phyloP scores from a whole-genome alignment of 2,329 filamentous ascomycete genomes.

The Paradendryphiella salina region DNA sequence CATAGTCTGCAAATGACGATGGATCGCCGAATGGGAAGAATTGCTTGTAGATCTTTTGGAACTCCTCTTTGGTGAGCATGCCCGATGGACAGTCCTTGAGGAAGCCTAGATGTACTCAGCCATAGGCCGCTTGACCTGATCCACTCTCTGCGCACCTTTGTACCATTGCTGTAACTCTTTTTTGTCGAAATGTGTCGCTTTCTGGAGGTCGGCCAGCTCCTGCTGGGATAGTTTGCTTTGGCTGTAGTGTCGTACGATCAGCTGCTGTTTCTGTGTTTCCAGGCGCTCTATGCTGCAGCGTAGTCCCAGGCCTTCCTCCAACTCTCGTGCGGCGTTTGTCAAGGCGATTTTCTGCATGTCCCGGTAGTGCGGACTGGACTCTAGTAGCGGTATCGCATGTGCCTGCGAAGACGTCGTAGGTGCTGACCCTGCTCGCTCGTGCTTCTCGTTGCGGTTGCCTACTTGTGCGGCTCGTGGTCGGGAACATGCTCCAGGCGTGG shows the following conservation, averaged over 20 bases:
- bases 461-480: slow-evolving; percentile 13
- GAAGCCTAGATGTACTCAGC: slow-evolving; percentile 67
- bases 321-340: slow-evolving; percentile 28
- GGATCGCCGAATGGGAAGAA: slow-evolving; percentile 99
- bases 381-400: slow-evolving; percentile 30
- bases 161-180: slow-evolving; percentile 99
- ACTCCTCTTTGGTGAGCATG: slow-evolving; percentile 96
- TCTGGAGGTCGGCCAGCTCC: slow-evolving; percentile 92
- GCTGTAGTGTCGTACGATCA: slow-evolving; percentile 57
- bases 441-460: slow-evolving; percentile 12
- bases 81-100: slow-evolving; percentile 97
- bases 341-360: slow-evolving; percentile 29
- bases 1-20: slow-evolving; percentile 96
- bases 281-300: slow-evolving; percentile 28
- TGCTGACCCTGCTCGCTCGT: slow-evolving; percentile 10
- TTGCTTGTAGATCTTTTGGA: slow-evolving; percentile 99
- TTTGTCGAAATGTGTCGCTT: slow-evolving; percentile 98
- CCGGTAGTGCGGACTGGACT: slow-evolving; percentile 29
- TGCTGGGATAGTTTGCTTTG: slow-evolving; percentile 98
- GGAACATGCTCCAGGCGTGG: slow-evolving; percentile 2
- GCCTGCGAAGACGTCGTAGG: slow-evolving; percentile 21
- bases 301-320: slow-evolving; percentile 31
- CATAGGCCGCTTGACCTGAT: background rate
- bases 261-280: slow-evolving; percentile 34
- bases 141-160: slow-evolving; percentile 69